Evolutionary conservation across 1,284 basidiomycete genomes (phyloP).

Genomic region (Leccinum griseonigrum): DNA sequence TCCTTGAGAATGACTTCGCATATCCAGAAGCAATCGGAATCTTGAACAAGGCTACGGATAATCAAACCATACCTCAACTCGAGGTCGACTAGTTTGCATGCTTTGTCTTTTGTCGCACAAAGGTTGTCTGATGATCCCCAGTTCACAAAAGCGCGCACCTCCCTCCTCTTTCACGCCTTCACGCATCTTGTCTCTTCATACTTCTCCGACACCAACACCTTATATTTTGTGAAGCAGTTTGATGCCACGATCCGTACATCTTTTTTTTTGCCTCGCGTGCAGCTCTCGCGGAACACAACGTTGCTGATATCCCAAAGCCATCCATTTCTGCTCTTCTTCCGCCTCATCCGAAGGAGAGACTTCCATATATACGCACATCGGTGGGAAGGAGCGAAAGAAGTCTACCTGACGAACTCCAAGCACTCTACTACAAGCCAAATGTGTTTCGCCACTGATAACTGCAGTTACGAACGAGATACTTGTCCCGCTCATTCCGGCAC

Average conservation of each 20-base stretch:
- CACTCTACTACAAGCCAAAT: conserved; percentile 84
- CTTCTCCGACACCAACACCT: conserved; percentile 74
- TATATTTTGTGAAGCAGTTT: conserved; percentile 75
- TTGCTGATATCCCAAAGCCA: conserved; percentile 59
- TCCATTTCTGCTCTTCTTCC: conserved; percentile 69
- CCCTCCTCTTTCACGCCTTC: conserved; percentile 72
- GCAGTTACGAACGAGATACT: conserved; percentile 69
- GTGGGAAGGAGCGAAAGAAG: conserved; percentile 98
- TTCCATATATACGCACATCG: conserved; percentile 90
- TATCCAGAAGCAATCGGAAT: conserved; percentile 56
- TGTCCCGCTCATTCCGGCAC: conserved; percentile 70
- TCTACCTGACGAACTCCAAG: conserved; percentile 95
- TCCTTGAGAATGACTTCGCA: conserved; percentile 85
- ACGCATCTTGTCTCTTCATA: conserved; percentile 78
- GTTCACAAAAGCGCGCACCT: conserved; percentile 55
- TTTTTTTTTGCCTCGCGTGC: conserved; percentile 82
- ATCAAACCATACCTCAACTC: conserved; percentile 58
- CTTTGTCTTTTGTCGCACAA: conserved; percentile 70
- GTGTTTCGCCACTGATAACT: conserved; percentile 73
- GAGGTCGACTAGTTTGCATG: conserved; percentile 75
- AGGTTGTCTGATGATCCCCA: conserved; percentile 55
- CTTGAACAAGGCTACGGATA: conserved; percentile 48
- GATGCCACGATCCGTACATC: conserved; percentile 75
- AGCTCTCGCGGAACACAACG: conserved; percentile 62
- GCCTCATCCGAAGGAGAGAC: conserved; percentile 71